Base-by-base conservation (phyloP, 345 rosid species). In the Syzygium aqueum region DNA sequence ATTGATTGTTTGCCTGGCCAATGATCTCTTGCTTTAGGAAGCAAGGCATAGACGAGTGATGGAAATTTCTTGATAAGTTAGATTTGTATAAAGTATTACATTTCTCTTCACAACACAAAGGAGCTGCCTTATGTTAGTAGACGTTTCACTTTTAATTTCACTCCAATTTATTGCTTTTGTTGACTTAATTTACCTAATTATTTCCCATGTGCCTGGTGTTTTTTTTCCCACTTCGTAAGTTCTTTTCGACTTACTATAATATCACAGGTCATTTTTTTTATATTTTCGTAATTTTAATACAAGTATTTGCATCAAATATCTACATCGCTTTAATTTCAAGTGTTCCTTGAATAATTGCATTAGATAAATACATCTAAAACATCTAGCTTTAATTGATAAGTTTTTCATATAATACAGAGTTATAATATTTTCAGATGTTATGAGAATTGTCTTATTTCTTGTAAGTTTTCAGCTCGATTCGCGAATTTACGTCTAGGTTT, bases 231-330 rank as follows among this genome's bases (percentile, higher is more conserved):
- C 73, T 61, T 1, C n/a, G 9, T 11, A 61, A n/a, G 2, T n/a
- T 1, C 73, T n/a, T 61, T n/a, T n/a, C 0, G 0, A 63, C 28
- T 63, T 28, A 16, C 10, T 0, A 0, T 6, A 63, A 63, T 13
- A n/a, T 63, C 37, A 63, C 37, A 28, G 3, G 17, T 63, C 77
- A 63, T 63, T 3, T 61, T 3, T n/a, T 12, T n/a, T 2, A 11
- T 51, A 16, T 5, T 51, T 51, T 0, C 2, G 4, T n/a, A 9
- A 14, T 8, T 63, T 28, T 63, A 14, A 63, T 63, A n/a, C 2
- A 14, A 63, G 37, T 63, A 63, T 63, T 63, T 63, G 37, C 73
- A 63, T 63, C 16, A 33, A 63, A 63, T 63, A n/a, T n/a, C 4
- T 3, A 63, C 4, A 13, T 3, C 2, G 13, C 33, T n/a, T 63